These are phyloP conservation scores for Trichophyton benhamiae DNA, from an alignment of 2,329 filamentous ascomycete species.

Conservation along the genomic window DNA sequence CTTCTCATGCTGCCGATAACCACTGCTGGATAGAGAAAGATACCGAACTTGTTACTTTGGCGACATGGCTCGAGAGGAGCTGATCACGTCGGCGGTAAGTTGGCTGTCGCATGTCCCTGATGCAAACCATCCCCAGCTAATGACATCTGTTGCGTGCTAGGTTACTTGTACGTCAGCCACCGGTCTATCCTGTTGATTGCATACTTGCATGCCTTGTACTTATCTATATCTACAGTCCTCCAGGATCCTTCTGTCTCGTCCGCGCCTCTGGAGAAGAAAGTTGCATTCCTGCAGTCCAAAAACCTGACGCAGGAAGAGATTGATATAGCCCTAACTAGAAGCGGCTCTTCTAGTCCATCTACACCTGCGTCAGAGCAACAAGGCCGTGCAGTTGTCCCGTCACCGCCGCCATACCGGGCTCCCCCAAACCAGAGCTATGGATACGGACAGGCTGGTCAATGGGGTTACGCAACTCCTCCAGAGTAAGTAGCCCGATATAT, in stretches of 20 bases:
- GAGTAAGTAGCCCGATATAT: slow-evolving; percentile 32
- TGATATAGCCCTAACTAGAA: slow-evolving; percentile 66
- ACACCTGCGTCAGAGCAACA: slow-evolving; percentile 36
- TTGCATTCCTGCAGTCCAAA: slow-evolving; percentile 89
- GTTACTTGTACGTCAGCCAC: slow-evolving; percentile 38
- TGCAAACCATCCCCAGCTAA: slow-evolving; percentile 16
- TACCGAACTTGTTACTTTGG: neutral
- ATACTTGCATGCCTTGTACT: neutral
- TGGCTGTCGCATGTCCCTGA: slow-evolving; percentile 4
- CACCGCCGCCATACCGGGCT: slow-evolving; percentile 26
- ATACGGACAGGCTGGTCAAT: slow-evolving; percentile 42
- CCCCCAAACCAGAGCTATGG: slow-evolving; percentile 37
- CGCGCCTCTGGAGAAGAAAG: slow-evolving; percentile 81
- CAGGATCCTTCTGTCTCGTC: slow-evolving; percentile 85
- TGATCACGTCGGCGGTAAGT: slow-evolving; percentile 68
- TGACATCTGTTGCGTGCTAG: slow-evolving; percentile 21
- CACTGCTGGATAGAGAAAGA: neutral
- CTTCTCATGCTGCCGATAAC: neutral
- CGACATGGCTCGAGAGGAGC: slow-evolving; percentile 86
- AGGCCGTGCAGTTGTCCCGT: slow-evolving; percentile 35
- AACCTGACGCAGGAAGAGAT: slow-evolving; percentile 96
- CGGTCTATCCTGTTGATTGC: neutral
- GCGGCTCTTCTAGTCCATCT: slow-evolving; percentile 43
- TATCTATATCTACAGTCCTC: slow-evolving; percentile 50
- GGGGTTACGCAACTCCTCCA: slow-evolving; percentile 40